These are phyloP conservation scores for Gentiana dahurica DNA, from an alignment of 257 asterid genomes.

Conservation along the genomic window DNA sequence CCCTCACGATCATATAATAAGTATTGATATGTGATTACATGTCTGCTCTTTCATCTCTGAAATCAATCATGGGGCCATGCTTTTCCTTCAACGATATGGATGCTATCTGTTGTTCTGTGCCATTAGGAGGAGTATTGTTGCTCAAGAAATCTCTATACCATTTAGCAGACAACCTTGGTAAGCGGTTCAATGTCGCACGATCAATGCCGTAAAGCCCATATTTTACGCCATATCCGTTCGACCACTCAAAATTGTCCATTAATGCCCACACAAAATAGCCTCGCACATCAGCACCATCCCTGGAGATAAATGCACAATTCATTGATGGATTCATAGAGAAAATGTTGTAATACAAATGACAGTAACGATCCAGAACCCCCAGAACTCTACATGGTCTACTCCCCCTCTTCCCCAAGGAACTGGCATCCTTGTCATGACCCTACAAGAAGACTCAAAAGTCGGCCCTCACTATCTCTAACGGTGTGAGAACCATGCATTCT, in stretches of 20 bases:
- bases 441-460: too few relatives aligned
- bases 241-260: constrained; percentile 78
- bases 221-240: constrained; percentile 29
- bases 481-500: too few relatives aligned
- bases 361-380: too few relatives aligned
- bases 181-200: constrained; percentile 30
- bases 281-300: constrained; percentile 58
- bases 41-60: not conserved
- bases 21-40: too few relatives aligned
- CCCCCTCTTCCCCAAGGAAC: too few relatives aligned
- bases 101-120: not conserved
- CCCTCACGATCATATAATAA: too few relatives aligned
- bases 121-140: constrained; percentile 11
- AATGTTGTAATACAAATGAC: too few relatives aligned
- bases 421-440: too few relatives aligned
- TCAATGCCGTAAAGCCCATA: constrained; percentile 47
- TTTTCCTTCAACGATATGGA: not conserved
- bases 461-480: too few relatives aligned
- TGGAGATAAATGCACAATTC: constrained; percentile 3
- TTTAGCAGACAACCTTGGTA: constrained; percentile 50
- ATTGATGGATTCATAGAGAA: too few relatives aligned
- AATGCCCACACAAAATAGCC: constrained; percentile 77
- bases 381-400: too few relatives aligned
- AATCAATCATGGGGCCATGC: not conserved
- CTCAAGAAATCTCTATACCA: constrained; percentile 52